Base-by-base conservation (phyloP, 192 early-diverging fungal genomes). In the Coemansia furcata region DNA sequence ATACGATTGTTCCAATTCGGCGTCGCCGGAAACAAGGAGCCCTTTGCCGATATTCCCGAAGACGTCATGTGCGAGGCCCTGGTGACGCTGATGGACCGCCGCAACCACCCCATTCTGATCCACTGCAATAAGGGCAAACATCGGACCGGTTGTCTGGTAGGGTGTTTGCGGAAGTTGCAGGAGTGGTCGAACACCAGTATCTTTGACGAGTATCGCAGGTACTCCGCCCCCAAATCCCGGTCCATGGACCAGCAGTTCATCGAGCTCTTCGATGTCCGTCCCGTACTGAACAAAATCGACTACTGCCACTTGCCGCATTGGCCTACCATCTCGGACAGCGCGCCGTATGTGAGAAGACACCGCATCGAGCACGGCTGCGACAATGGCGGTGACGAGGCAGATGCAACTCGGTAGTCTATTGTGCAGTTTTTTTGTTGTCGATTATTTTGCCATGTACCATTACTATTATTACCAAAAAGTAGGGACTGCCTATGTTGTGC, bases 51-150 rank as follows among this genome's bases (percentile, higher is more conserved):
- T 67, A 82, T 86, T 38, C 72, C 74, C 9, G 73, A 85, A 47
- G 66, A 78, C 35, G 66, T 79, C 9, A 84, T 78, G 60, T 57
- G 68, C 39, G 68, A 79, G 59, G 80, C 74, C 0, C 40, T 79
- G 30, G 35, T 61, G 11, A 49, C 47, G 14, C 23, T 80, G 19
- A 67, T 80, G 68, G 90, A 93, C 62, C 75, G 73, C 14, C 79
- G 90, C 32, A 93, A 93, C 44, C 92, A 93, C 62, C 92, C 92
- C 11, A 89, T 98, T 44, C 68, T 99, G 43, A 91, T 99, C 8
- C 96, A 99, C 69, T 99, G 96, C 73, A 98, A 99, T 74, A 97
- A 98, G 76, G 97, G 97, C 57, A 98, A 97, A 86, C 94, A 99
- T 72, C 88, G 97, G n/a, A 95, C 96, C 6, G 97, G 95, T 1